Evolutionary conservation across 1,139 yeast species (phyloP).

Genomic region (Protomyces macrosporus): DNA sequence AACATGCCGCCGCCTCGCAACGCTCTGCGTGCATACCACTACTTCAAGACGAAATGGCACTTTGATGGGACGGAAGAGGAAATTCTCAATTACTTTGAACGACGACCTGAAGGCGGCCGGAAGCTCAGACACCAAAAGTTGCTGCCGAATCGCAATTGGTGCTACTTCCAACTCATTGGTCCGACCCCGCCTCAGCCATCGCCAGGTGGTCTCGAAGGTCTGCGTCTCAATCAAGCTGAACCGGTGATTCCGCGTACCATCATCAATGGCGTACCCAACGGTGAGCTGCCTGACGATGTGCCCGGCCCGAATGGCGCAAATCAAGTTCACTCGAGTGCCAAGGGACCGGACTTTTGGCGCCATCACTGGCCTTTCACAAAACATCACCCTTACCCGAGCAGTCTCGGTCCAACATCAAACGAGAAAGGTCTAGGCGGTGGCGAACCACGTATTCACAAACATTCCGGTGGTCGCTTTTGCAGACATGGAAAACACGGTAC

Average conservation of each 20-base stretch:
- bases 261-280: slow-evolving; percentile 9
- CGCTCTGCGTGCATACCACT: slow-evolving; percentile 51
- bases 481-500: slow-evolving; percentile 10
- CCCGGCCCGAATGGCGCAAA: neutral
- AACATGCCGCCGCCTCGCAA: slow-evolving; percentile 90
- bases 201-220: neutral
- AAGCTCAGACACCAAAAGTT: slow-evolving; percentile 15
- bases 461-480: slow-evolving; percentile 23
- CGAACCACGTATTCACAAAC: slow-evolving; percentile 5
- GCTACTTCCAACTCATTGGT: slow-evolving; percentile 14
- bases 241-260: slow-evolving; percentile 1
- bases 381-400: slow-evolving; percentile 13
- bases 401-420: slow-evolving; percentile 15
- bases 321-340: neutral
- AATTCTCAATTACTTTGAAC: slow-evolving; percentile 13
- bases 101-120: slow-evolving; percentile 24
- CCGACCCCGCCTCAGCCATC: neutral
- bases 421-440: slow-evolving; percentile 3
- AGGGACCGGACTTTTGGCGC: slow-evolving; percentile 22
- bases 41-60: slow-evolving; percentile 17
- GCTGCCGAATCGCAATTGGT: slow-evolving; percentile 22
- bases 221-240: neutral
- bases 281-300: neutral
- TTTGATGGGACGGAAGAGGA: slow-evolving; percentile 17
- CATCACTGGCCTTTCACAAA: slow-evolving; percentile 18